These are phyloP conservation scores for Pseudozyma sp. DNA, from an alignment of 1,284 basidiomycete species.

Conservation along the genomic window DNA sequence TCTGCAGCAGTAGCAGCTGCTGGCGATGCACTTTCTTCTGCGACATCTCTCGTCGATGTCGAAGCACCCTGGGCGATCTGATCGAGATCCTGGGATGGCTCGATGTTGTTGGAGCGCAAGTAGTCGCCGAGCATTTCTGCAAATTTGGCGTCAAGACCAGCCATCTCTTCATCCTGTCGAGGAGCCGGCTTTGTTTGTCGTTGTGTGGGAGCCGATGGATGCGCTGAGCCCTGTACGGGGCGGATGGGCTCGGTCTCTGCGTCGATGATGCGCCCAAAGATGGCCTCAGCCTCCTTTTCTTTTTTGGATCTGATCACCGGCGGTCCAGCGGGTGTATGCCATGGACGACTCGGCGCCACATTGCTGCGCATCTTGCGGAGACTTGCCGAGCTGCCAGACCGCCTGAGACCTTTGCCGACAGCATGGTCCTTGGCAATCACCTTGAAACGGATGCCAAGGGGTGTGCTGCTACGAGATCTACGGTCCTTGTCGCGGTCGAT, in stretches of 20 bases:
- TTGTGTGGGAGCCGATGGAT: neutral
- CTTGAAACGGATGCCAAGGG: conserved; percentile 39
- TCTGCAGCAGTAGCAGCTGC: neutral
- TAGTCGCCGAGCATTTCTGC: conserved; percentile 57
- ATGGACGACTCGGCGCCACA: conserved; percentile 21
- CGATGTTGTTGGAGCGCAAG: conserved; percentile 46
- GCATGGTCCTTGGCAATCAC: conserved; percentile 34
- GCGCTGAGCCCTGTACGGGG: neutral
- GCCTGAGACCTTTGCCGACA: conserved; percentile 21
- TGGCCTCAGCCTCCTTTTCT: conserved; percentile 46
- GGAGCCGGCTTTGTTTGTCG: conserved; percentile 1
- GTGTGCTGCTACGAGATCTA: conserved; percentile 38
- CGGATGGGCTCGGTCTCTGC: conserved; percentile 32
- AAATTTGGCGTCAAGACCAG: conserved; percentile 50
- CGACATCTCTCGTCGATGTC: neutral
- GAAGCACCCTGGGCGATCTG: conserved; percentile 30
- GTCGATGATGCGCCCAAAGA: conserved; percentile 52
- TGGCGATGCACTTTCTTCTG: neutral
- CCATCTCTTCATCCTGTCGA: conserved; percentile 45
- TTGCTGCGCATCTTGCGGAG: conserved; percentile 41
- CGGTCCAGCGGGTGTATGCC: conserved; percentile 30
- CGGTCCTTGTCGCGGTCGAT: conserved; percentile 41
- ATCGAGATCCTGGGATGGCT: conserved; percentile 44
- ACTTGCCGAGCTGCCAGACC: conserved; percentile 39
- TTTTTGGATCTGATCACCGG: conserved; percentile 49